Conservation (phyloP, 2,329 filamentous ascomycete genomes). For the Fusarium annulatum region DNA sequence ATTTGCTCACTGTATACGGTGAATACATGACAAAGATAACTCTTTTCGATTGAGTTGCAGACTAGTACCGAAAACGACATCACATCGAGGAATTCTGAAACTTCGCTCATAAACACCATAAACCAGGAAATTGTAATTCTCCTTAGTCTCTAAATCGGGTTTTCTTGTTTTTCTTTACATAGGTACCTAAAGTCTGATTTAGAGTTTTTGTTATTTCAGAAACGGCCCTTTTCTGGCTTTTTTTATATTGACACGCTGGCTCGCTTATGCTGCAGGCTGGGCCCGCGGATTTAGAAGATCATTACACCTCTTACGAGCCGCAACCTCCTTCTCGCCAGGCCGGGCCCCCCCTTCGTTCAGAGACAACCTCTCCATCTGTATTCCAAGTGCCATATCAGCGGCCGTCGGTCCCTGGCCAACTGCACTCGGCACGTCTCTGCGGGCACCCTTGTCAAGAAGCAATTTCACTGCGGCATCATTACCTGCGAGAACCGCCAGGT, state of each 20-base stretch:
- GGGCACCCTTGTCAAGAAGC: not conserved
- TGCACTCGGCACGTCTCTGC: not conserved
- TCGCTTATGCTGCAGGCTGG: not conserved
- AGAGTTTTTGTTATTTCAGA: no score
- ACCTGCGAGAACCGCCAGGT: not conserved
- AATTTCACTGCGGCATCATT: not conserved
- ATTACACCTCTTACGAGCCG: not conserved
- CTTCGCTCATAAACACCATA: no score
- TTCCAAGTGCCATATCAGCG: not conserved
- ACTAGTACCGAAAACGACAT: not conserved
- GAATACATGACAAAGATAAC: not conserved
- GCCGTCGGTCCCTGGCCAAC: not conserved
- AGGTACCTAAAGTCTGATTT: no score
- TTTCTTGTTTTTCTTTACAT: no score
- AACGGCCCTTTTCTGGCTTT: no score
- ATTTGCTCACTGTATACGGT: not conserved
- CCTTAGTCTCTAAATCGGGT: no score
- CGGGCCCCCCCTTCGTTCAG: fast-evolving
- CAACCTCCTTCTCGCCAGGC: not conserved
- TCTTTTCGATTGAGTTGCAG: not conserved
- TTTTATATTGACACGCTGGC: not conserved
- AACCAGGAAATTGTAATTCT: no score
- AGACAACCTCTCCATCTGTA: not conserved
- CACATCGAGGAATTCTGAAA: not conserved
- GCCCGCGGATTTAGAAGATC: not conserved